These are phyloP conservation scores for Vitellaria paradoxa DNA, from an alignment of 179 eudicot species.

Conservation along the genomic window DNA sequence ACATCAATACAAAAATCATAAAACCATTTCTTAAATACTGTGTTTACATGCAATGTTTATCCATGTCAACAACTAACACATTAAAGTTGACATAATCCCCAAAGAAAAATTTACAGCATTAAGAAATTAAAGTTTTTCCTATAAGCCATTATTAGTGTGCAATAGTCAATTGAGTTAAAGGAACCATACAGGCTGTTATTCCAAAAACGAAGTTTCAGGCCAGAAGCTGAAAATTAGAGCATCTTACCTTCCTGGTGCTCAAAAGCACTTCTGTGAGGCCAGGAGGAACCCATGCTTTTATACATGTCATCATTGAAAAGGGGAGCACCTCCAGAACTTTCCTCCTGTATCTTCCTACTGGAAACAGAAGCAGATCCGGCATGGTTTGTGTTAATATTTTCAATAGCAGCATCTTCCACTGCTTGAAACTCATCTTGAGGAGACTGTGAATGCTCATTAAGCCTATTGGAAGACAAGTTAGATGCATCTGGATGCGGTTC, in stretches of 20 bases:
- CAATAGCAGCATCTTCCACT: slow-evolving; percentile 39
- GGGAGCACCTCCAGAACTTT: slow-evolving; percentile 44
- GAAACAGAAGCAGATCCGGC: slow-evolving; percentile 38
- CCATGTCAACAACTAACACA: background rate
- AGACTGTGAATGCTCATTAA: slow-evolving; percentile 28
- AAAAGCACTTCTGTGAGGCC: slow-evolving; percentile 31
- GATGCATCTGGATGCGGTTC: slow-evolving; percentile 41
- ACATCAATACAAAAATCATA: background rate
- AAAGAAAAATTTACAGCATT: too few relatives aligned
- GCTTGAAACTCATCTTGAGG: slow-evolving; percentile 36
- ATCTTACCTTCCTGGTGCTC: slow-evolving; percentile 57
- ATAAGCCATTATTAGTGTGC: too few relatives aligned
- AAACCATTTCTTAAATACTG: background rate
- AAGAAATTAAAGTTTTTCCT: too few relatives aligned
- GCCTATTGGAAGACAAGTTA: slow-evolving; percentile 23
- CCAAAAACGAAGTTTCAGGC: slow-evolving; percentile 2
- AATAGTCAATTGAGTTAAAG: too few relatives aligned
- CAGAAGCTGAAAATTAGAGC: background rate
- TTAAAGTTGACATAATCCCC: background rate
- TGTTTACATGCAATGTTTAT: background rate
- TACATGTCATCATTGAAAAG: slow-evolving; percentile 47
- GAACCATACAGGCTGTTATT: background rate
- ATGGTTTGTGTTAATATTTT: slow-evolving; percentile 28
- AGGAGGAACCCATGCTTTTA: slow-evolving; percentile 44
- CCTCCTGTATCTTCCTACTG: slow-evolving; percentile 46